Percentiles rank a stretch among this genome's conserved stretches.
Evolutionary conservation across 208 protist species (phyloP).

Genomic region (Kentomonas sorsogonicus): DNA sequence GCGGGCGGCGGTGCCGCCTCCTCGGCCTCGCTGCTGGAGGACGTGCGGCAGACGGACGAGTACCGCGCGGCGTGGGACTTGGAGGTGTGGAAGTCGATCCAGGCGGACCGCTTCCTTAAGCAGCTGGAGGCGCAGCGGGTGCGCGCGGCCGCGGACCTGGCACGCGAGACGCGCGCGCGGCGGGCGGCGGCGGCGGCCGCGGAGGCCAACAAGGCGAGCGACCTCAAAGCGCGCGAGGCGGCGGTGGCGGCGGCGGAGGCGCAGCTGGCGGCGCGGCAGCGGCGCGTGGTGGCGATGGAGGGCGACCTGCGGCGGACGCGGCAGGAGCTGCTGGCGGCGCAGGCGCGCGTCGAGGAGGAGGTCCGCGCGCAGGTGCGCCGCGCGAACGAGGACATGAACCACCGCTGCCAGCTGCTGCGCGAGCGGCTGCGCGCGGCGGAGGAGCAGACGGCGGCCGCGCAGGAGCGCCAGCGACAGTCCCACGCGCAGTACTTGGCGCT

Average conservation of each 20-base stretch:
- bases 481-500: conserved; percentile 66
- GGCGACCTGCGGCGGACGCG: conserved; percentile 43
- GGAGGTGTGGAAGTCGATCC: conserved; percentile 82
- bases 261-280: conserved; percentile 28
- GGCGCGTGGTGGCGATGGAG: conserved; percentile 44
- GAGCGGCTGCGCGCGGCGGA: conserved; percentile 51
- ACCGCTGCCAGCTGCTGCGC: conserved; percentile 37
- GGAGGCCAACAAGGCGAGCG: conserved; percentile 7
- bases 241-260: conserved; percentile 27
- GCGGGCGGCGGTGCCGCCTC: background rate
- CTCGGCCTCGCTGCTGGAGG: conserved; percentile 7
- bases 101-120: conserved; percentile 62
- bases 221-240: conserved; percentile 17
- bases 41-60: conserved; percentile 71
- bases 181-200: conserved; percentile 23
- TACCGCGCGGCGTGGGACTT: conserved; percentile 85
- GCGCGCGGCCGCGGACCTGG: conserved; percentile 13
- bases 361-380: conserved; percentile 63
- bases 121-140: conserved; percentile 26
- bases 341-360: conserved; percentile 67
- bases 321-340: conserved; percentile 59
- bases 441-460: conserved; percentile 45
- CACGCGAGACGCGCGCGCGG: conserved; percentile 17
- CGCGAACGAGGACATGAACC: conserved; percentile 66
- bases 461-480: conserved; percentile 59